Percentiles rank a stretch among this genome's conserved stretches.
Conservation (phyloP, 2,329 filamentous ascomycete genomes). For the Macrophomina phaseolina region DNA sequence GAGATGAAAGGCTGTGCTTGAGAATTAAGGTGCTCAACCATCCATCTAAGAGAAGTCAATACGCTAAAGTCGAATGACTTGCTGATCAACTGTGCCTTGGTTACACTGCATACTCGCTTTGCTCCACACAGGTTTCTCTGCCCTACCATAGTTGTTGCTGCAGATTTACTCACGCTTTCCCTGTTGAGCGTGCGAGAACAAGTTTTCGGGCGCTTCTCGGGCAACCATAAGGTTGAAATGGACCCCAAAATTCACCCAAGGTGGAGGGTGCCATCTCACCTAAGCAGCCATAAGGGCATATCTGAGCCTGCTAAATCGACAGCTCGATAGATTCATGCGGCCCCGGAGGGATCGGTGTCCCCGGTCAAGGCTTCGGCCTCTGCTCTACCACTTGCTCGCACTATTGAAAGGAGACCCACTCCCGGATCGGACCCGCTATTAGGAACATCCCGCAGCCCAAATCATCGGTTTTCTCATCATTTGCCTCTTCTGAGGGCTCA, state of each 20-base stretch:
- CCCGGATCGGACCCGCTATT: too few relatives aligned
- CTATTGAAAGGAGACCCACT: too few relatives aligned
- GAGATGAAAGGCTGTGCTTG: too few relatives aligned
- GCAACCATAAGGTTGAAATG: background rate
- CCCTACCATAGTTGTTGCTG: background rate
- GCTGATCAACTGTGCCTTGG: background rate
- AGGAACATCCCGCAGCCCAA: too few relatives aligned
- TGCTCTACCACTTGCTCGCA: background rate
- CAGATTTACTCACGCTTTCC: background rate
- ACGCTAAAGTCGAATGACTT: too few relatives aligned
- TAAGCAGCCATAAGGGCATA: background rate
- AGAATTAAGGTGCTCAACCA: too few relatives aligned
- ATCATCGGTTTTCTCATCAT: too few relatives aligned
- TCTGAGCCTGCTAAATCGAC: background rate
- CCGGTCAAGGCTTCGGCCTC: background rate
- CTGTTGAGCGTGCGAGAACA: background rate
- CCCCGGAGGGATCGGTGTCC: background rate
- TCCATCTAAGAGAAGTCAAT: too few relatives aligned
- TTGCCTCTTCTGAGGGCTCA: too few relatives aligned
- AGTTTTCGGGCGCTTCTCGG: background rate
- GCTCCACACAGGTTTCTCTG: too few relatives aligned
- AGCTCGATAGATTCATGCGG: background rate
- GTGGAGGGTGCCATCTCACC: slow-evolving; percentile 6
- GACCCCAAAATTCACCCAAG: background rate
- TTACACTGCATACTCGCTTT: background rate